These are phyloP conservation scores for Clarireedia homoeocarpa DNA, from an alignment of 2,329 filamentous ascomycete genomes.

Conservation along the genomic window DNA sequence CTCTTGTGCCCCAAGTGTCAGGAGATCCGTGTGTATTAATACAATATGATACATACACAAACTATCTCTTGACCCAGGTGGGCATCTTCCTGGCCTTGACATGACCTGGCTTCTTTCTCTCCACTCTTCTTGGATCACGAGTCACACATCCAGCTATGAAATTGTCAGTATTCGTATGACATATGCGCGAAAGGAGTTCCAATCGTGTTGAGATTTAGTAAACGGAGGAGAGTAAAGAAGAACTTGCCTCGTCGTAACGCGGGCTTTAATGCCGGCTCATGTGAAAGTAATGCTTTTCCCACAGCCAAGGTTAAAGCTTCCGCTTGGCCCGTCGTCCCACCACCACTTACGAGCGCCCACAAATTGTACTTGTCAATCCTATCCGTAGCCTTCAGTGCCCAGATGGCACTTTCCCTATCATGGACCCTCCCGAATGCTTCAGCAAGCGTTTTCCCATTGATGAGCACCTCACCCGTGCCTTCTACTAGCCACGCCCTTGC, in stretches of 20 bases:
- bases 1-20: background rate
- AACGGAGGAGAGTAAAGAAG: background rate
- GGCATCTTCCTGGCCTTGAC: conserved; percentile 98
- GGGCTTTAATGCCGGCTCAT: conserved; percentile 88
- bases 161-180: conserved; percentile 20
- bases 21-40: conserved; percentile 10
- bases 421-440: conserved; percentile 82
- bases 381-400: conserved; percentile 76
- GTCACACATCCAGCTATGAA: conserved; percentile 79
- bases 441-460: conserved; percentile 83
- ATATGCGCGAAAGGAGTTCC: background rate
- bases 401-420: conserved; percentile 88
- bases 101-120: conserved; percentile 96
- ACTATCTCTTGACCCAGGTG: conserved; percentile 78
- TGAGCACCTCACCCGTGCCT: conserved; percentile 78
- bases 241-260: conserved; percentile 78
- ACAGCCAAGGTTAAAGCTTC: conserved; percentile 89
- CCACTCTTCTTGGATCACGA: conserved; percentile 82
- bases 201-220: background rate
- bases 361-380: conserved; percentile 95
- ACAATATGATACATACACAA: conserved; percentile 25
- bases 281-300: conserved; percentile 77
- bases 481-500: conserved; percentile 86
- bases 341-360: conserved; percentile 76
- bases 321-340: conserved; percentile 89